These are phyloP conservation scores for Hypoxylon subgilvum DNA, from an alignment of 495 filamentous ascomycete genomes.

Conservation along the genomic window DNA sequence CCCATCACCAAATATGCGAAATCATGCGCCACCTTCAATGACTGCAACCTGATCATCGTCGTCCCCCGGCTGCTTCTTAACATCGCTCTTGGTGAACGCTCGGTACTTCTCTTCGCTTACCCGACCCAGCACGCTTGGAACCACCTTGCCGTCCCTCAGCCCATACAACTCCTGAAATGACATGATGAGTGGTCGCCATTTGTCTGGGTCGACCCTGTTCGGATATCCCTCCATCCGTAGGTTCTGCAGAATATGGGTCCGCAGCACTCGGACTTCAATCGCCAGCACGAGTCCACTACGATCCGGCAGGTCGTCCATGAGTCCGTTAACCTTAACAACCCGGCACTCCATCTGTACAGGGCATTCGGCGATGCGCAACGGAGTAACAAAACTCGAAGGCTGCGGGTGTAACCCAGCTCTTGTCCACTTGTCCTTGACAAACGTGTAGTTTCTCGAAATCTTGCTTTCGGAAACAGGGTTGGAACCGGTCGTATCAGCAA, in stretches of 20 bases:
- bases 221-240: slow-evolving; percentile 44
- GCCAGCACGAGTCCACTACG: slow-evolving; percentile 33
- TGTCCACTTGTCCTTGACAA: slow-evolving; percentile 52
- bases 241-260: slow-evolving; percentile 35
- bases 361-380: slow-evolving; percentile 47
- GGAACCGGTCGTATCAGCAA: slow-evolving; percentile 51
- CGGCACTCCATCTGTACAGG: slow-evolving; percentile 53
- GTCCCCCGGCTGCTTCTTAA: slow-evolving; percentile 30
- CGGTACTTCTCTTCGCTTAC: slow-evolving; percentile 50
- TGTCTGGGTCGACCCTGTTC: slow-evolving; percentile 52
- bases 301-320: slow-evolving; percentile 43
- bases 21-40: slow-evolving; percentile 5
- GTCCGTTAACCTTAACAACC: slow-evolving; percentile 41
- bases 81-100: slow-evolving; percentile 36
- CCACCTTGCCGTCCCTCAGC: slow-evolving; percentile 36
- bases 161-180: slow-evolving; percentile 52
- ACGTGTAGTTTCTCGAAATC: slow-evolving; percentile 39
- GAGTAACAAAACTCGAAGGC: slow-evolving; percentile 40
- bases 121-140: slow-evolving; percentile 37
- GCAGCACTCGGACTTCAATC: slow-evolving; percentile 45
- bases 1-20: background rate
- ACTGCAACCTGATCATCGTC: slow-evolving; percentile 27
- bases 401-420: slow-evolving; percentile 44
- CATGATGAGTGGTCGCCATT: slow-evolving; percentile 53
- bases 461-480: slow-evolving; percentile 40